These are phyloP conservation scores for Striga hermonthica DNA, from an alignment of 305 asterid genomes.

Conservation along the genomic window DNA sequence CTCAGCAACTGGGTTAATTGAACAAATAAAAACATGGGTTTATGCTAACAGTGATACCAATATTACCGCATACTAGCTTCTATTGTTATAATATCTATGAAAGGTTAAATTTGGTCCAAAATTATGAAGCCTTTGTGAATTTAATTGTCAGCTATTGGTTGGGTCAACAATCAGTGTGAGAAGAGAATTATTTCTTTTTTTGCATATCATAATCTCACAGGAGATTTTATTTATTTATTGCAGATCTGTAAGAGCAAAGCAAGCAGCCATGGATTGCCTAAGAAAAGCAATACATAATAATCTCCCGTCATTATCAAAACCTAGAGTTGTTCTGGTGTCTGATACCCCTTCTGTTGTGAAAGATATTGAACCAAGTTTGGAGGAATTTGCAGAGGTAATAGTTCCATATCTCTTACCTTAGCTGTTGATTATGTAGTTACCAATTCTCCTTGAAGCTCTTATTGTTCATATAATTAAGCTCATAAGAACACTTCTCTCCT, in stretches of 20 bases:
- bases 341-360: slow-evolving; percentile 75
- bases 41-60: no score
- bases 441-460: slow-evolving; percentile 18
- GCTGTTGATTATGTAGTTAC: background rate
- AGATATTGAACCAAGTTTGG: slow-evolving; percentile 51
- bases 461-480: slow-evolving; percentile 16
- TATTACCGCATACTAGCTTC: slow-evolving; percentile 17
- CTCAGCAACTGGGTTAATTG: background rate
- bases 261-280: slow-evolving; percentile 67
- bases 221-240: slow-evolving; percentile 28
- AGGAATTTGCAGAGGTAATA: slow-evolving; percentile 70
- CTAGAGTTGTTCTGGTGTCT: slow-evolving; percentile 74
- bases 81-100: background rate
- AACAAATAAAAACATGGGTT: slow-evolving; percentile 3
- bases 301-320: slow-evolving; percentile 44
- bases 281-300: slow-evolving; percentile 42
- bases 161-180: background rate
- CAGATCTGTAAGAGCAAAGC: slow-evolving; percentile 80
- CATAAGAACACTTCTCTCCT: no score
- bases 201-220: background rate
- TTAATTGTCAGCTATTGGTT: background rate
- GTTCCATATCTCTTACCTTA: slow-evolving; percentile 14
- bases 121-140: background rate
- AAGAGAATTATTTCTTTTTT: background rate
- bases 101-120: background rate